Evolutionary conservation across 176 grass and related monocot genomes (phyloP).

Genomic region (Carex myosuroides): DNA sequence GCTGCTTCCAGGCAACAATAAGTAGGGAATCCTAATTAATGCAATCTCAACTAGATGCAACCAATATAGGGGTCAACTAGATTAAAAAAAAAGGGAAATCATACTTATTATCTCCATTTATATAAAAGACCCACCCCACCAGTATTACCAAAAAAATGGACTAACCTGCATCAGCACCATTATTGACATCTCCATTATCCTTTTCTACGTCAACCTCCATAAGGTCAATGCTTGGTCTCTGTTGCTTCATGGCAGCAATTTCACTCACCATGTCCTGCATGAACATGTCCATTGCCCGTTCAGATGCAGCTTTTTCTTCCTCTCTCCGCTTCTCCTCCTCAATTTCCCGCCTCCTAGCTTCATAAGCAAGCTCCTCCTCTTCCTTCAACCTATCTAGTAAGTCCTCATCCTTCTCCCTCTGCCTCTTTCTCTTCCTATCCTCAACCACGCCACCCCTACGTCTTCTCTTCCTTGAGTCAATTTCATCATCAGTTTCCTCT

Average conservation of each 20-base stretch:
- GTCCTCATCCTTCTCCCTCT: constrained; percentile 87
- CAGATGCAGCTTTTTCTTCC: constrained; percentile 29
- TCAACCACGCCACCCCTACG: constrained; percentile 59
- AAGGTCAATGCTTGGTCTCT: constrained; percentile 34
- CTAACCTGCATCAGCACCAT: constrained; percentile 43
- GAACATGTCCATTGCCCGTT: constrained; percentile 30
- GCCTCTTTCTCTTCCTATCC: constrained; percentile 74
- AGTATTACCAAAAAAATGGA: neutral
- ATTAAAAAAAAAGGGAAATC: neutral
- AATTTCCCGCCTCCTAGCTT: constrained; percentile 43
- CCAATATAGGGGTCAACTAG: neutral
- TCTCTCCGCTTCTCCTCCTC: constrained; percentile 34
- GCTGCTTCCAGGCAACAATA: neutral
- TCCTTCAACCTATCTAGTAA: constrained; percentile 69
- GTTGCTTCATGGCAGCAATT: constrained; percentile 40
- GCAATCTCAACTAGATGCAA: constrained; percentile 3
- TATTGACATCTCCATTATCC: constrained; percentile 28
- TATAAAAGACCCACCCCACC: neutral
- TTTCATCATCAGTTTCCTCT: constrained; percentile 84
- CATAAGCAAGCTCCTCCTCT: constrained; percentile 72
- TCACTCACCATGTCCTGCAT: constrained; percentile 52
- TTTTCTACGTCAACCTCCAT: constrained; percentile 26
- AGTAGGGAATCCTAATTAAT: neutral
- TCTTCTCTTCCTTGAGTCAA: constrained; percentile 72
- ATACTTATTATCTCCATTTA: neutral